Base-by-base conservation (phyloP, 2,329 filamentous ascomycete species). In the Aspergillus ochraceus region DNA sequence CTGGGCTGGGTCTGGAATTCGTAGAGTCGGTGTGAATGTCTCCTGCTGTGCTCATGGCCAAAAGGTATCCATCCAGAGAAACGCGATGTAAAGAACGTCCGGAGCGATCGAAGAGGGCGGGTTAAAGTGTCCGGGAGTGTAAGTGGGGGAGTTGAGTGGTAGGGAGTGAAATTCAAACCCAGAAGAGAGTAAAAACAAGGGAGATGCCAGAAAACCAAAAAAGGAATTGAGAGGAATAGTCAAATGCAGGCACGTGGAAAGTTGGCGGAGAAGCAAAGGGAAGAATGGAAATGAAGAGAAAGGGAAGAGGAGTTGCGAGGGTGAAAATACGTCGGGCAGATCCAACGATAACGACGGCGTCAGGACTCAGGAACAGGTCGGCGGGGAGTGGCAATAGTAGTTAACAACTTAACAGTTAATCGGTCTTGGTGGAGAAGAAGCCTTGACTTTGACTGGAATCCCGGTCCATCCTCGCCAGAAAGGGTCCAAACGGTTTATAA, bases 41-140 rank as follows among this genome's bases (percentile, higher is more conserved):
- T 54, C 64, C 68, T 54, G 66, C 69, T 57, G 71, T 70, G 67
- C 66, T 75, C 74, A 76, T 76, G 60, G 68, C 68, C 70, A 64
- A 65, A 64, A 61, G 59, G 58, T 67, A 66, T 68, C 72, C 71
- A 73, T 72, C 52, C 67, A 71, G 61, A 54, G 58, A 56, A 55
- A 59, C 50, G 62, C 59, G 36, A 61, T 63, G 59, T 24, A 52
- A 61, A 60, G 52, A 49, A 57, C 29, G 53, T 39, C 49, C 49
- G 51, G 56, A 49, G 32, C 52, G 52, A 54, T 32, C 24, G 49
- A 19, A 52, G 47, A 17, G 11, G 32, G 32, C 4, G 32, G 11
- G 32, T 36, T 36, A 51, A 54, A 54, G 53, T 5, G 61, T 46
- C 62, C 50, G 54, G 47, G 42, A 19, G 4, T 32, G 14, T 19